phyloP scores from a whole-genome alignment of 208 protist species.

The Crithidia brevicula region DNA sequence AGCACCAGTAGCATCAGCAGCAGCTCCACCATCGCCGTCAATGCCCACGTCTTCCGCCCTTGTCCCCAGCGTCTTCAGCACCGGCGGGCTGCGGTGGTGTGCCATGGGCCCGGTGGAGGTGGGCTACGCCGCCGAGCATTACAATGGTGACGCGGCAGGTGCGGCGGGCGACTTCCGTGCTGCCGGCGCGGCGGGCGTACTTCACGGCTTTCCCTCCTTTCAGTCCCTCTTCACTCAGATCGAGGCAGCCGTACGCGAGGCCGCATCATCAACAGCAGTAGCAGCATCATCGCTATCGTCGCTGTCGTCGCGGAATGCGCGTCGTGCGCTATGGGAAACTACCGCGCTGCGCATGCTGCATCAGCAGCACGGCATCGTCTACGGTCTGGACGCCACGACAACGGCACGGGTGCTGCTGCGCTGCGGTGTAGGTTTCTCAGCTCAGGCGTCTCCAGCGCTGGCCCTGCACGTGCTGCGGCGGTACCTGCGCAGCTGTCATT shows the following conservation, averaged over 20 bases:
- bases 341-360: conserved; percentile 34
- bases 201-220: conserved; percentile 26
- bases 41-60: not conserved
- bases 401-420: conserved; percentile 77
- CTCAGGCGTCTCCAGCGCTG: conserved; percentile 71
- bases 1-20: not conserved
- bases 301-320: not conserved
- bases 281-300: not conserved
- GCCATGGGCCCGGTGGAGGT: conserved; percentile 45
- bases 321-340: conserved; percentile 23
- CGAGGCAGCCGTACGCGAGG: conserved; percentile 3
- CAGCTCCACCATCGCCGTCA: not conserved
- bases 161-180: conserved; percentile 30
- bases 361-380: conserved; percentile 43
- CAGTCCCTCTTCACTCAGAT: conserved; percentile 26
- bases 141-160: conserved; percentile 22
- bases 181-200: conserved; percentile 10
- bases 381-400: conserved; percentile 55
- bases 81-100: conserved; percentile 35
- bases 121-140: conserved; percentile 69
- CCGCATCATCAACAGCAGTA: not conserved
- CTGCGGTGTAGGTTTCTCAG: conserved; percentile 57
- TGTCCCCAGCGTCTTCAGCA: conserved; percentile 13
- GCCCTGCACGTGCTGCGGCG: conserved; percentile 73
- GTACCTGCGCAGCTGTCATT: conserved; percentile 64